Conservation (phyloP, 169 alveolate genomes). For the Plasmodium knowlesi region DNA sequence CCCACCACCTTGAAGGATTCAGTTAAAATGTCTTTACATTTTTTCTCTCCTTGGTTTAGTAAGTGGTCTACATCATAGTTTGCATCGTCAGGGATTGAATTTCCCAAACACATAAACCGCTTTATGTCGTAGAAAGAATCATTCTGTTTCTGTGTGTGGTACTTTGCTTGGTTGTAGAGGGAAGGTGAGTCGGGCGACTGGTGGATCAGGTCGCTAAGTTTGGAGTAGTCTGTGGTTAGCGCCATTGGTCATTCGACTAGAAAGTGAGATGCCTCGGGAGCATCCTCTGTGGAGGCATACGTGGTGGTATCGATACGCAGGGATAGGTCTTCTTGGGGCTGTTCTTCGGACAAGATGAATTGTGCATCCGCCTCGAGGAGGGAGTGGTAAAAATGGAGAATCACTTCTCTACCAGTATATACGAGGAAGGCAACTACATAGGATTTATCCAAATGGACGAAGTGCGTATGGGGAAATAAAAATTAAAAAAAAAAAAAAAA, state of each 20-base stretch:
- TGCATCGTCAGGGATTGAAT: conserved; percentile 37
- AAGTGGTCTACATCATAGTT: conserved; percentile 8
- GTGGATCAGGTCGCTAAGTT: conserved; percentile 17
- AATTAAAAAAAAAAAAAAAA: too few relatives aligned
- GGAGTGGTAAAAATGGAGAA: background rate
- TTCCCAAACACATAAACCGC: conserved; percentile 64
- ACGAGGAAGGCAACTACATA: background rate
- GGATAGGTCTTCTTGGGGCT: background rate
- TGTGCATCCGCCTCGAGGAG: background rate
- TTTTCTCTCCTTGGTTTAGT: conserved; percentile 25
- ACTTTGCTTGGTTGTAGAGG: conserved; percentile 37
- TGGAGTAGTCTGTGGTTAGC: conserved; percentile 12
- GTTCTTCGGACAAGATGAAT: background rate
- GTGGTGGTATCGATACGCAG: background rate
- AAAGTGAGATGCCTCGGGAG: background rate
- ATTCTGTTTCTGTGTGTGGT: conserved; percentile 71
- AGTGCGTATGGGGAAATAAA: background rate
- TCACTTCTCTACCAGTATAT: background rate
- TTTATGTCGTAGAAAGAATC: conserved; percentile 45
- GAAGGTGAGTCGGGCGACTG: conserved; percentile 39
- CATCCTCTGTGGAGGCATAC: background rate
- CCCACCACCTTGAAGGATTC: conserved; percentile 42
- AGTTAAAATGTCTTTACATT: conserved; percentile 11
- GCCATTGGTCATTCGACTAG: background rate
- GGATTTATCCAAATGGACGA: background rate